A percentile compares a stretch with the other conserved stretches of the same genome.
Evolutionary conservation across 2,329 filamentous ascomycete genomes (phyloP).

Genomic region (Fusarium sp.): DNA sequence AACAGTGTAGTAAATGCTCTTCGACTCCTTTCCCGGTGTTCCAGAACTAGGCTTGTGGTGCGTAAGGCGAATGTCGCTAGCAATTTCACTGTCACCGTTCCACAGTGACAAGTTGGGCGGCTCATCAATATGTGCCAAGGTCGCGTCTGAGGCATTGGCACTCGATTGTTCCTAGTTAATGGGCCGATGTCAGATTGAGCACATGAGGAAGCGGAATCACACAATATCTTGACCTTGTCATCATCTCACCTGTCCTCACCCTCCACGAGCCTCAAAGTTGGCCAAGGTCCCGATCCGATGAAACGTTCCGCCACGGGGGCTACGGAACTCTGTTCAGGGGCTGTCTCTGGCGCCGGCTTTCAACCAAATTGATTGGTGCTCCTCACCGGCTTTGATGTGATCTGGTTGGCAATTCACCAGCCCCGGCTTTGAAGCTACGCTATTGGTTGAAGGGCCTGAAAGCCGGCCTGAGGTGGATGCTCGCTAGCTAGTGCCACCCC

Average conservation of each 20-base stretch:
- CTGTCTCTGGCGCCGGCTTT: conserved; percentile 25
- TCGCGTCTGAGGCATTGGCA: background rate
- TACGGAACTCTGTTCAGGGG: background rate
- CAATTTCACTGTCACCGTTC: background rate
- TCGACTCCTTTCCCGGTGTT: background rate
- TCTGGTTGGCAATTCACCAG: accelerated
- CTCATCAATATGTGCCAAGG: background rate
- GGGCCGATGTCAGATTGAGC: background rate
- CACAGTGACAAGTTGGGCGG: background rate
- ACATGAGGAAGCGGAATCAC: background rate
- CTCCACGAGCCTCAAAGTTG: background rate
- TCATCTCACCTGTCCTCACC: background rate
- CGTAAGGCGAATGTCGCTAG: background rate
- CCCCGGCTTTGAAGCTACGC: background rate
- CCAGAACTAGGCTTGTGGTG: background rate
- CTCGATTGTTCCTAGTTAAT: background rate
- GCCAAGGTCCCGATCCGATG: background rate
- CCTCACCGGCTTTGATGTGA: background rate
- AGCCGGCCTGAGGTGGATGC: background rate
- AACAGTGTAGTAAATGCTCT: background rate
- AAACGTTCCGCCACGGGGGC: background rate
- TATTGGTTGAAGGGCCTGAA: conserved; percentile 5
- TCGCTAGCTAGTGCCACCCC: background rate
- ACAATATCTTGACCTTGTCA: background rate
- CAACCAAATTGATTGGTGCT: background rate